Percentiles rank a stretch among this genome's conserved stretches.
These are phyloP conservation scores for Fusarium chuoi DNA, from an alignment of 2,329 filamentous ascomycete genomes.

Conservation along the genomic window DNA sequence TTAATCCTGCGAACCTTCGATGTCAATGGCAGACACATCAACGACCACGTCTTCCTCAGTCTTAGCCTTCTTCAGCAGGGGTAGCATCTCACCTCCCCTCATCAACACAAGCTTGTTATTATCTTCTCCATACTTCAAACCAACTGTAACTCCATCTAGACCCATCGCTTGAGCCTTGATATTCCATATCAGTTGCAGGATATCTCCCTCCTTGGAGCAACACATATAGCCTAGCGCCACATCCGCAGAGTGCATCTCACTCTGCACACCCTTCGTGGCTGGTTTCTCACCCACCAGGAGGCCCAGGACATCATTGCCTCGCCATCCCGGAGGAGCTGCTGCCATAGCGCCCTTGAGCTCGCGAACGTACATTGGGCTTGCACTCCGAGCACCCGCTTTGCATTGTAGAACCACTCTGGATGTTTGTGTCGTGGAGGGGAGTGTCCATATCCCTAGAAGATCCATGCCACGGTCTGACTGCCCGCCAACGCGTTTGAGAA, in stretches of 20 bases:
- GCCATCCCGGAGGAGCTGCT: conserved; percentile 79
- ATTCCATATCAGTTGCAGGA: conserved; percentile 81
- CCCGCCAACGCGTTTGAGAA: conserved; percentile 72
- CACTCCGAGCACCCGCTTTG: conserved; percentile 67
- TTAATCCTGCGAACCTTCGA: conserved; percentile 1
- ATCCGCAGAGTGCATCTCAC: conserved; percentile 71
- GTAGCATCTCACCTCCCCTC: conserved; percentile 58
- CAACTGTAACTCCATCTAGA: conserved; percentile 68
- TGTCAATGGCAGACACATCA: not conserved
- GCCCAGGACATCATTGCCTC: conserved; percentile 71
- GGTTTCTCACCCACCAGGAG: conserved; percentile 75
- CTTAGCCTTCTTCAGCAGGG: conserved; percentile 25
- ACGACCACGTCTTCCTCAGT: not conserved
- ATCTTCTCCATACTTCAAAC: conserved; percentile 53
- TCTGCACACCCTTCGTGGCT: conserved; percentile 82
- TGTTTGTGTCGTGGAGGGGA: conserved; percentile 53
- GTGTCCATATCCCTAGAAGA: conserved; percentile 75
- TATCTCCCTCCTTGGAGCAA: conserved; percentile 65
- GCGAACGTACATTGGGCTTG: conserved; percentile 71
- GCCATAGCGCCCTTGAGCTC: conserved; percentile 83
- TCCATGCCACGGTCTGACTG: conserved; percentile 78
- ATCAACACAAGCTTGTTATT: conserved; percentile 60
- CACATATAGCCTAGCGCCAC: conserved; percentile 77
- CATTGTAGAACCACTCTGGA: conserved; percentile 71
- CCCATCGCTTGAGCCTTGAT: conserved; percentile 68